phyloP scores from a whole-genome alignment of 1,284 basidiomycete genomes.

The Porogramme epimiltina region DNA sequence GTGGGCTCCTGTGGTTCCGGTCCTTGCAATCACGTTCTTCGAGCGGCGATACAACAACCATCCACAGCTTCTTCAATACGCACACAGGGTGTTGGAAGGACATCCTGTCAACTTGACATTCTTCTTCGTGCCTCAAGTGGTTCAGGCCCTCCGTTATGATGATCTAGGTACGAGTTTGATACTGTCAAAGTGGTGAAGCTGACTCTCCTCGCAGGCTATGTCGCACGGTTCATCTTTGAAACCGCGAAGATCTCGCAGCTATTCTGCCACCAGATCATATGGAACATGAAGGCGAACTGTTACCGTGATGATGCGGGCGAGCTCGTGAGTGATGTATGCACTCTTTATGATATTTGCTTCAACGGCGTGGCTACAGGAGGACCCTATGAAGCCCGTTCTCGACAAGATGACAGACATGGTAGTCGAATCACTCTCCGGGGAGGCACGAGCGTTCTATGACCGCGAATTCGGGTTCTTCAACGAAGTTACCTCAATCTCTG shows the following conservation, averaged over 20 bases:
- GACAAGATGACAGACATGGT: conserved; percentile 87
- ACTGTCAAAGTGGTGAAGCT: neutral
- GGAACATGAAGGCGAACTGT: conserved; percentile 99
- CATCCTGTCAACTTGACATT: conserved; percentile 96
- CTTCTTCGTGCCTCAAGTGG: conserved; percentile 99
- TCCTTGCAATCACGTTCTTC: conserved; percentile 87
- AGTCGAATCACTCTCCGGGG: conserved; percentile 87
- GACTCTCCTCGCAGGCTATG: conserved; percentile 67
- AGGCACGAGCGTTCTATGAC: conserved; percentile 90
- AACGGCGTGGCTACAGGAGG: conserved; percentile 59
- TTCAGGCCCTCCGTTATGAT: conserved; percentile 92
- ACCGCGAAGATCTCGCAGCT: conserved; percentile 97
- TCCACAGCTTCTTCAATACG: conserved; percentile 92
- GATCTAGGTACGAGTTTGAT: conserved; percentile 61
- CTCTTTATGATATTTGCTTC: conserved; percentile 3
- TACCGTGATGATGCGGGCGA: conserved; percentile 90
- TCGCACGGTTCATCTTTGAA: conserved; percentile 95
- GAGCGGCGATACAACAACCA: conserved; percentile 84
- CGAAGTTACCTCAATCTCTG: conserved; percentile 96
- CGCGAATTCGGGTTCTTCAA: conserved; percentile 96
- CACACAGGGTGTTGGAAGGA: conserved; percentile 93
- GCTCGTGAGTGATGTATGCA: neutral
- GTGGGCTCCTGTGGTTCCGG: conserved; percentile 89
- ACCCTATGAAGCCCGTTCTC: conserved; percentile 94
- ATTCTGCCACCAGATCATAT: conserved; percentile 99